Base-by-base conservation (phyloP, 2,329 filamentous ascomycete genomes). In the Neofusicoccum cordaticola region DNA sequence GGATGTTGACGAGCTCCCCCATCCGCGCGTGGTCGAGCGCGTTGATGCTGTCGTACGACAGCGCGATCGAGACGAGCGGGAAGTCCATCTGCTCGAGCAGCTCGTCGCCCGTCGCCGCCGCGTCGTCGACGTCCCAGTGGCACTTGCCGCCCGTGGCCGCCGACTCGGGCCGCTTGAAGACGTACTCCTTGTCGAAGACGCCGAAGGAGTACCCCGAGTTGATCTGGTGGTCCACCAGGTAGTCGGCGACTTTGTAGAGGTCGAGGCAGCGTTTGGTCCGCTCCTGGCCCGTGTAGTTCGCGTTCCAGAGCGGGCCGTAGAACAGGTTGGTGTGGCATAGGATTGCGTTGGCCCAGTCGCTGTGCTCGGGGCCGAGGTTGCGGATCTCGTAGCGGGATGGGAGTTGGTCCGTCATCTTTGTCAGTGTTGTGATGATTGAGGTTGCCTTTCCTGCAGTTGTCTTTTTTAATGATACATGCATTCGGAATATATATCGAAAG, bases 101-200 rank as follows among this genome's bases (percentile, higher is more conserved):
- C 13, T 66, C 44, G 41, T 62, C 57, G 7, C 31, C 34, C 13
- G 27, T 15, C 34, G 17, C 50, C n/a, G 52, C 45, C n/a, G 68
- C 45, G 35, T 68, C 51, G 4, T 75, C 71, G 4, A 67, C 69
- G 65, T 74, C 69, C 70, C 72, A 75, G 67, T 71, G 72, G 1
- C 73, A 63, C 31, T 68, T 70, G 3, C 74, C 74, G 12, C 66
- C 71, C 1, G 65, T 64, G 13, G 71, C 66, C 19, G 66, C 68
- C 35, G 73, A 76, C 27, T 75, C 70, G 5, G 71, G 65, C 2
- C 69, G 69, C 61, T 74, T 77, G 73, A 71, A 79, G 19, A 67
- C 41, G 66, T 78, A 79, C 45, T 77, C 68, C 8, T 71, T 75
- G 67, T 79, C 77, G 69, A 77, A 78, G 39, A 79, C 75, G 61